A percentile compares a stretch with the other conserved stretches of the same genome.
phyloP scores from a whole-genome alignment of 768 basidiomycete species.

The Suillus decipiens region DNA sequence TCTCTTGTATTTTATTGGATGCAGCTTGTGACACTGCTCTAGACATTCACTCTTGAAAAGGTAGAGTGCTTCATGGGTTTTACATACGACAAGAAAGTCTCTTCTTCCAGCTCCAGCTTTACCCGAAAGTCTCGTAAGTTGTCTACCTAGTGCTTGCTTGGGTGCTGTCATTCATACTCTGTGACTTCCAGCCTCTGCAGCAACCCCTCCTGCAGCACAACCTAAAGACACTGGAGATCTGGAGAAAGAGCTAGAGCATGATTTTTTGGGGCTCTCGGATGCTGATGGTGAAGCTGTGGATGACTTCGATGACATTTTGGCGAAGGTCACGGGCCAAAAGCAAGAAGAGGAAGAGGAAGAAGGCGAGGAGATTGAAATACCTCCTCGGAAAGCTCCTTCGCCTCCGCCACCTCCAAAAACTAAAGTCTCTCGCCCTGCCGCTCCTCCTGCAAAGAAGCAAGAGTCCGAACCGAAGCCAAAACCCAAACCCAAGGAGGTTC shows the following conservation, averaged over 20 bases:
- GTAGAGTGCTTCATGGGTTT: slow-evolving; percentile 66
- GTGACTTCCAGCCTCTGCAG: slow-evolving; percentile 19
- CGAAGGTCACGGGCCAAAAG: slow-evolving; percentile 25
- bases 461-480: slow-evolving; percentile 28
- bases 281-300: slow-evolving; percentile 45
- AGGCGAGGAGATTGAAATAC: slow-evolving; percentile 26
- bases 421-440: slow-evolving; percentile 30
- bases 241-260: slow-evolving; percentile 29
- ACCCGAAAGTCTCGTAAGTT: slow-evolving; percentile 28
- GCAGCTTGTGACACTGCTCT: slow-evolving; percentile 18
- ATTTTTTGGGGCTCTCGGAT: slow-evolving; percentile 33
- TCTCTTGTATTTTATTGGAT: slow-evolving; percentile 5
- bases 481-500: slow-evolving; percentile 24
- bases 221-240: slow-evolving; percentile 31
- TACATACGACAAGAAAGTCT: slow-evolving; percentile 49
- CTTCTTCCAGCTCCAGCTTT: slow-evolving; percentile 25
- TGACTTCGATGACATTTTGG: slow-evolving; percentile 45
- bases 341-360: slow-evolving; percentile 41
- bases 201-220: slow-evolving; percentile 29
- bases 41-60: slow-evolving; percentile 78
- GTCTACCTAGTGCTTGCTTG: not conserved
- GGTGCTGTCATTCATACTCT: slow-evolving; percentile 4
- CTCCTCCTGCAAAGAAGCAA: slow-evolving; percentile 27
- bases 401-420: slow-evolving; percentile 36
- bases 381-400: slow-evolving; percentile 20